Evolutionary conservation across 495 filamentous ascomycete genomes (phyloP).

Genomic region (Aspergillus incahuasiensis): DNA sequence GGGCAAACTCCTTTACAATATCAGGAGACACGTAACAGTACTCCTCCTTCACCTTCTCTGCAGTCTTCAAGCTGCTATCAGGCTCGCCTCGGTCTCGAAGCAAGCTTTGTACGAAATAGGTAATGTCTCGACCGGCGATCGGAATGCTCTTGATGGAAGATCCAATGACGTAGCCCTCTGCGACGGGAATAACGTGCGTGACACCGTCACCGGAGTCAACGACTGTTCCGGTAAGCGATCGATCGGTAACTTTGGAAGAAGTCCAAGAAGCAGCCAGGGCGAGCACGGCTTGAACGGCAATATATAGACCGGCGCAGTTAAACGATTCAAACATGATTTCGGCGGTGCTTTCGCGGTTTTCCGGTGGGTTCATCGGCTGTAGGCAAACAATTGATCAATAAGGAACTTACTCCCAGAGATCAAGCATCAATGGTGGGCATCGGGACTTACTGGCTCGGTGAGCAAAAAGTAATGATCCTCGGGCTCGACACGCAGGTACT

Average conservation of each 20-base stretch:
- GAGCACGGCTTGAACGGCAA: constrained; percentile 95
- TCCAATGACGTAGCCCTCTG: constrained; percentile 97
- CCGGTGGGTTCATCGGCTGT: constrained; percentile 92
- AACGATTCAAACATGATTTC: constrained; percentile 99
- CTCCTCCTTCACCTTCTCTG: constrained; percentile 95
- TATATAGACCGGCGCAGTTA: constrained; percentile 98
- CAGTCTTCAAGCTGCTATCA: constrained; percentile 94
- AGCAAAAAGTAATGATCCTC: constrained; percentile 98
- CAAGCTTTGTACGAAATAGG: constrained; percentile 94
- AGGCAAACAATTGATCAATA: not conserved
- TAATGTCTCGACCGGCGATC: constrained; percentile 94
- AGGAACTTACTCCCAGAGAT: constrained; percentile 8
- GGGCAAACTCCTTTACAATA: constrained; percentile 94
- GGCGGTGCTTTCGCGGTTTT: constrained; percentile 98
- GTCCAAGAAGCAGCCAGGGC: constrained; percentile 98
- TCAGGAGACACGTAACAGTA: constrained; percentile 98
- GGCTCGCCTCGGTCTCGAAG: constrained; percentile 95
- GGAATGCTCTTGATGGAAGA: constrained; percentile 98
- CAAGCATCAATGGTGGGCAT: not conserved
- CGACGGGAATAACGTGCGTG: constrained; percentile 97
- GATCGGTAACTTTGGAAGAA: constrained; percentile 92
- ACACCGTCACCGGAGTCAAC: constrained; percentile 98
- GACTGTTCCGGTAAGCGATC: constrained; percentile 95
- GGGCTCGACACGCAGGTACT: constrained; percentile 94
- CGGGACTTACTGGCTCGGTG: constrained; percentile 76